A percentile compares a stretch with the other conserved stretches of the same genome.
Evolutionary conservation across 1,139 yeast species (phyloP).

Genomic region (Hyphopichia khmerensis): DNA sequence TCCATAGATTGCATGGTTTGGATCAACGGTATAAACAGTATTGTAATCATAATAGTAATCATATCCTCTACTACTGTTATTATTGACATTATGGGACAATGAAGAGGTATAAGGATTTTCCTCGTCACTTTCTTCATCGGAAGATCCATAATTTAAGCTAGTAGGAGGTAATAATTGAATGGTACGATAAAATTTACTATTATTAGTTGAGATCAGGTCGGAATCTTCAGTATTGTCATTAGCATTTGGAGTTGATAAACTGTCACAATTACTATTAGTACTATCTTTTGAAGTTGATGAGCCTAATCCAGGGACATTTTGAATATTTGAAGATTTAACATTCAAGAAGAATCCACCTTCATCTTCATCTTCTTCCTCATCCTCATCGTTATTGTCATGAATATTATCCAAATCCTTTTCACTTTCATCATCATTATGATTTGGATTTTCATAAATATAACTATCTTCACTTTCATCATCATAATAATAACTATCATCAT

Average conservation of each 20-base stretch:
- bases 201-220: constrained; percentile 25
- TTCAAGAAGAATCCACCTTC: constrained; percentile 71
- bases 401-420: constrained; percentile 21
- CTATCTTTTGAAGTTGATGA: constrained; percentile 5
- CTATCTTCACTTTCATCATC: constrained; percentile 18
- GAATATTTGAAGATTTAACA: constrained; percentile 45
- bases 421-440: constrained; percentile 19
- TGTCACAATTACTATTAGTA: constrained; percentile 5
- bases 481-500: constrained; percentile 13
- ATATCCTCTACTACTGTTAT: constrained; percentile 65
- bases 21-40: constrained; percentile 68
- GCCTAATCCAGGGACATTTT: constrained; percentile 16
- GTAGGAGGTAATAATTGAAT: constrained; percentile 83
- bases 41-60: constrained; percentile 87
- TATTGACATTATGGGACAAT: constrained; percentile 71
- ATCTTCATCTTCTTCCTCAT: constrained; percentile 51
- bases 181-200: constrained; percentile 42
- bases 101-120: constrained; percentile 58
- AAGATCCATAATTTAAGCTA: constrained; percentile 73
- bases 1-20: constrained; percentile 46
- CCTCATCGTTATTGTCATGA: constrained; percentile 36
- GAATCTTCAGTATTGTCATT: constrained; percentile 24
- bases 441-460: constrained; percentile 11
- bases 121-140: constrained; percentile 64
- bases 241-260: constrained; percentile 12